Percentiles rank a stretch among this genome's conserved stretches.
Conservation (phyloP, 148 eudicot species). For the Agrostemma githago region DNA sequence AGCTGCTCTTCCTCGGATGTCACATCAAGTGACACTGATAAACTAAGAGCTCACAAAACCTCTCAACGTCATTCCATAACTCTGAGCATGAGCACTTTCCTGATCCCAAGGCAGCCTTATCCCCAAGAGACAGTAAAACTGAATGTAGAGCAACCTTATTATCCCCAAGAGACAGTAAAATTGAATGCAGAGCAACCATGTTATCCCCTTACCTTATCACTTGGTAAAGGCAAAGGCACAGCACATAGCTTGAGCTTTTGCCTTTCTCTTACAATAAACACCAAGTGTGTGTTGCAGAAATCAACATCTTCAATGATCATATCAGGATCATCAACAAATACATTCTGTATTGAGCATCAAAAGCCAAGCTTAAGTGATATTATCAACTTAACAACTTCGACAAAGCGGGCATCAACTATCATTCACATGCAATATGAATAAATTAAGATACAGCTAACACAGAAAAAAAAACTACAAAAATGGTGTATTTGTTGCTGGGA, state of each 20-base stretch:
- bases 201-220: constrained; percentile 36
- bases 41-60: neutral
- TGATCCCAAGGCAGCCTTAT: neutral
- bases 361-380: neutral
- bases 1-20: neutral
- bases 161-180: neutral
- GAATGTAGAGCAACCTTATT: neutral
- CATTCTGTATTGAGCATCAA: constrained; percentile 43
- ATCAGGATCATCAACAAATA: constrained; percentile 59
- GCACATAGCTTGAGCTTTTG: constrained; percentile 57
- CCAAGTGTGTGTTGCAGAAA: constrained; percentile 66
- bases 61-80: neutral
- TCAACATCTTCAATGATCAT: constrained; percentile 78
- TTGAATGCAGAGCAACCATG: neutral
- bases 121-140: neutral
- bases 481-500: neutral
- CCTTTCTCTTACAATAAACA: constrained; percentile 58
- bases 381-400: constrained; percentile 3
- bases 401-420: neutral
- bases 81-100: neutral
- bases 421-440: constrained; percentile 4
- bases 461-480: neutral
- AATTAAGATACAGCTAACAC: neutral
- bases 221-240: constrained; percentile 60
- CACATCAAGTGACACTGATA: neutral